Percentiles rank a stretch among this genome's conserved stretches.
Conservation (phyloP, 805 yeast species). For the Saturnispora serradocipensis region DNA sequence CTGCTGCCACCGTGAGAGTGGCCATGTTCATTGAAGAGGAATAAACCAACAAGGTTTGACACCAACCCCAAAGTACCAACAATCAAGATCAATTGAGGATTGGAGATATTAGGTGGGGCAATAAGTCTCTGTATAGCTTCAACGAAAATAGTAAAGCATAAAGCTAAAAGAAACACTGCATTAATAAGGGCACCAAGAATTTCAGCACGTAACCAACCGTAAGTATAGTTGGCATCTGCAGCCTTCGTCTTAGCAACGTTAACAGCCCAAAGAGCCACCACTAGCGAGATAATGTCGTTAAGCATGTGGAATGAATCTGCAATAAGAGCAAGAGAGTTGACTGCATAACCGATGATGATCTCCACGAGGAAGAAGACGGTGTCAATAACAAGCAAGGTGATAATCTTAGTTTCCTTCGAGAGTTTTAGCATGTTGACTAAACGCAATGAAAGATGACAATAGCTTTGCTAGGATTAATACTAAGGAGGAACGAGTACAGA, state of each 20-base stretch:
- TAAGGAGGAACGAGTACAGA: neutral
- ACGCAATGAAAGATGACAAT: neutral
- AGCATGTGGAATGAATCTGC: conserved; percentile 98
- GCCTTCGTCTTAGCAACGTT: conserved; percentile 71
- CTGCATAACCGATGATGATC: conserved; percentile 78
- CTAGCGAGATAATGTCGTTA: conserved; percentile 81
- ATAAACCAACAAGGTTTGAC: conserved; percentile 76
- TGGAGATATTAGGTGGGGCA: conserved; percentile 67
- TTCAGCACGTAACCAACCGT: conserved; percentile 98
- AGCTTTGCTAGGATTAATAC: neutral
- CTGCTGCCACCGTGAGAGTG: conserved; percentile 38
- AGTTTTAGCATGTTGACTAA: conserved; percentile 14
- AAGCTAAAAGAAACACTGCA: conserved; percentile 85
- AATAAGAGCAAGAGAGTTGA: conserved; percentile 86
- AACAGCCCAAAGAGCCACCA: conserved; percentile 96
- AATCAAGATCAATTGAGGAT: conserved; percentile 70
- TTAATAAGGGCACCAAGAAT: conserved; percentile 90
- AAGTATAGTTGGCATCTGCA: conserved; percentile 84
- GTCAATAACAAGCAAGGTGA: conserved; percentile 64
- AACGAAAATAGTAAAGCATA: conserved; percentile 83
- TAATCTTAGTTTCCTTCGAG: conserved; percentile 60
- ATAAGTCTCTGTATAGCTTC: conserved; percentile 89
- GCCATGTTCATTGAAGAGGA: conserved; percentile 84
- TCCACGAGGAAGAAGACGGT: conserved; percentile 79
- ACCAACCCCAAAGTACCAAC: conserved; percentile 80